phyloP scores from a whole-genome alignment of 768 basidiomycete species.

The Trametes villosa region DNA sequence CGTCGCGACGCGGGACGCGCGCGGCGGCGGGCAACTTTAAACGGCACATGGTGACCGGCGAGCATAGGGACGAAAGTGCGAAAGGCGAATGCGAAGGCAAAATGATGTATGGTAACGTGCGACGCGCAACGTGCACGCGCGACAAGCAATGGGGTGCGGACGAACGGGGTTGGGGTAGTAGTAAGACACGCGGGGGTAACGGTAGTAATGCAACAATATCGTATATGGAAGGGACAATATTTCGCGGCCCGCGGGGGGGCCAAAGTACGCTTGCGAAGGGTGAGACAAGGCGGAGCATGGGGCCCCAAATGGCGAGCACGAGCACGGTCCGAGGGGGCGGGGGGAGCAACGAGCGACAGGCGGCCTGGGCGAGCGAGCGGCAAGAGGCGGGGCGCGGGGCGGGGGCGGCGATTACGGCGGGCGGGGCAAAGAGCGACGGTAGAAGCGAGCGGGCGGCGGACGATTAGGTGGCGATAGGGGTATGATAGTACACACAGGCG shows the following conservation, averaged over 20 bases:
- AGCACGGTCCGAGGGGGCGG: background rate
- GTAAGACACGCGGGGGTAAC: slow-evolving; percentile 2
- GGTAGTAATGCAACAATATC: slow-evolving; percentile 21
- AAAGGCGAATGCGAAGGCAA: background rate
- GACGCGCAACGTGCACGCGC: background rate
- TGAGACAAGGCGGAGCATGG: background rate
- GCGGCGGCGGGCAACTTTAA: slow-evolving; percentile 4
- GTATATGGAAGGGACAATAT: slow-evolving; percentile 10
- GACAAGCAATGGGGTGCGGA: background rate
- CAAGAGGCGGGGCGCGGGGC: no score
- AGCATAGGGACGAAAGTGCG: background rate
- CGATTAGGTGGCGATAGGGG: slow-evolving; percentile 12
- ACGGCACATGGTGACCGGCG: background rate
- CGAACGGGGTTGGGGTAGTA: slow-evolving; percentile 1
- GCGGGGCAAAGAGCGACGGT: slow-evolving; percentile 15
- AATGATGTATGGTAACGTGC: background rate
- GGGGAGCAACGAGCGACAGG: slow-evolving; percentile 8
- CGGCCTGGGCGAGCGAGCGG: slow-evolving; percentile 15
- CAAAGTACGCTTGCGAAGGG: background rate
- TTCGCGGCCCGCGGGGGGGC: background rate
- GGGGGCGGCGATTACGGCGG: slow-evolving; percentile 4
- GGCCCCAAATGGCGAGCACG: background rate
- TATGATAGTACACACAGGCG: slow-evolving; percentile 1
- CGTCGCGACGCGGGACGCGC: no score
- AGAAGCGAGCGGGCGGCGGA: slow-evolving; percentile 11